Conservation (phyloP, 2,329 filamentous ascomycete genomes). For the Phyllosticta paracitricarpa region DNA sequence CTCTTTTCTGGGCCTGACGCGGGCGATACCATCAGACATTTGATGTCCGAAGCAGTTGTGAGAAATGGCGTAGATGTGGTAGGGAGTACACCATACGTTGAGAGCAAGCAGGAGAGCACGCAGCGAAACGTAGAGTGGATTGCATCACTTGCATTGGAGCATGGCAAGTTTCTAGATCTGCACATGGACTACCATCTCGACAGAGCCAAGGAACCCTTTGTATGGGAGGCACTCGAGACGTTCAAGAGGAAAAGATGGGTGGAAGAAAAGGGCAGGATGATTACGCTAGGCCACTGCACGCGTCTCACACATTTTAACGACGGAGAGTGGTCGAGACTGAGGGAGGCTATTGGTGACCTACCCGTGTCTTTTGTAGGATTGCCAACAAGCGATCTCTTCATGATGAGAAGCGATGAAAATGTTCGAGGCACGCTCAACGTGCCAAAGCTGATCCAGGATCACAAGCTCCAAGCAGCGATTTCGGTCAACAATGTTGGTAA, state of each 20-base stretch:
- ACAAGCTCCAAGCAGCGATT: constrained; percentile 50
- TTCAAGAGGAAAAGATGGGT: constrained; percentile 45
- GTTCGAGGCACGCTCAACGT: constrained; percentile 53
- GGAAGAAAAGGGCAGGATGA: constrained; percentile 19
- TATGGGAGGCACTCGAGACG: constrained; percentile 44
- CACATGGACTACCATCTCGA: constrained; percentile 64
- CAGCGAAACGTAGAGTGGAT: constrained; percentile 55
- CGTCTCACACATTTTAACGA: constrained; percentile 48
- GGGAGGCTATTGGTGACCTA: constrained; percentile 39
- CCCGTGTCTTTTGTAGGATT: constrained; percentile 59
- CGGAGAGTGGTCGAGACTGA: constrained; percentile 42
- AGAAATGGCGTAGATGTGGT: constrained; percentile 45
- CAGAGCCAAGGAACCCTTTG: constrained; percentile 36
- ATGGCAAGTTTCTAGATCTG: constrained; percentile 53
- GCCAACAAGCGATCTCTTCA: constrained; percentile 62
- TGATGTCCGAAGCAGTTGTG: constrained; percentile 39
- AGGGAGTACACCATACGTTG: constrained; percentile 63
- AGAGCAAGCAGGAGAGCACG: constrained; percentile 39
- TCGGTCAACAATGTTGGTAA: constrained; percentile 66
- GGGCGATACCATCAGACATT: constrained; percentile 40
- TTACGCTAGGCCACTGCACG: constrained; percentile 57
- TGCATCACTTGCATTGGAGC: constrained; percentile 41
- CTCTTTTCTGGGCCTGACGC: constrained; percentile 47
- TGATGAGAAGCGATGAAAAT: constrained; percentile 47
- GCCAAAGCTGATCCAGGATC: constrained; percentile 48